A percentile compares a stretch with the other conserved stretches of the same genome.
These are phyloP conservation scores for Coniosporium apollinis DNA, from an alignment of 495 filamentous ascomycete genomes.

Conservation along the genomic window DNA sequence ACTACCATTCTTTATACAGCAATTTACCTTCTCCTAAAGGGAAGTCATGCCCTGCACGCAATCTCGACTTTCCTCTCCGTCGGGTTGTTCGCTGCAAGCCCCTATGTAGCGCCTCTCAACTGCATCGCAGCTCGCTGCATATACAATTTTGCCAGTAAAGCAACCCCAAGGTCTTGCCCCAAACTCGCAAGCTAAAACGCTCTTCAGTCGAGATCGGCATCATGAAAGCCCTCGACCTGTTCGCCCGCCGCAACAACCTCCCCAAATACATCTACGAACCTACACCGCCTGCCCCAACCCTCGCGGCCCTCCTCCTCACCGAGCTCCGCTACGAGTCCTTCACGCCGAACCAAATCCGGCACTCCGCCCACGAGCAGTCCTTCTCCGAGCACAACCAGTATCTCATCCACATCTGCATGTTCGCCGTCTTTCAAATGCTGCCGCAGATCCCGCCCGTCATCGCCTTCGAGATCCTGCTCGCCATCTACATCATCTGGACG, in stretches of 20 bases:
- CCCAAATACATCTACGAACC: slow-evolving; percentile 15
- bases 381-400: slow-evolving; percentile 18
- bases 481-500: slow-evolving; percentile 26
- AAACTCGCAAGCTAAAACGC: background rate
- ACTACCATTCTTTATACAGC: background rate
- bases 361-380: background rate
- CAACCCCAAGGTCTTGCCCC: background rate
- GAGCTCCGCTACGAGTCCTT: slow-evolving; percentile 26
- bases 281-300: slow-evolving; percentile 13
- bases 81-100: background rate
- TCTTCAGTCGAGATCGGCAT: slow-evolving; percentile 18
- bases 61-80: background rate
- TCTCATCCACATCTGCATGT: slow-evolving; percentile 14
- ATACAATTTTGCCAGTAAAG: background rate
- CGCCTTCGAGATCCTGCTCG: slow-evolving; percentile 21
- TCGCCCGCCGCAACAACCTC: slow-evolving; percentile 13
- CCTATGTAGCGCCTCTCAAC: background rate
- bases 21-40: background rate
- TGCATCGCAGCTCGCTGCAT: background rate
- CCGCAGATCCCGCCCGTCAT: slow-evolving; percentile 16
- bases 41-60: background rate
- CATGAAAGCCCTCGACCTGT: slow-evolving; percentile 25
- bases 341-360: slow-evolving; percentile 23
- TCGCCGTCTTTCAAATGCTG: slow-evolving; percentile 11
- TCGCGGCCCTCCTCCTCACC: slow-evolving; percentile 17